Evolutionary conservation across 805 yeast species (phyloP).

Genomic region (Brettanomyces naardenensis): DNA sequence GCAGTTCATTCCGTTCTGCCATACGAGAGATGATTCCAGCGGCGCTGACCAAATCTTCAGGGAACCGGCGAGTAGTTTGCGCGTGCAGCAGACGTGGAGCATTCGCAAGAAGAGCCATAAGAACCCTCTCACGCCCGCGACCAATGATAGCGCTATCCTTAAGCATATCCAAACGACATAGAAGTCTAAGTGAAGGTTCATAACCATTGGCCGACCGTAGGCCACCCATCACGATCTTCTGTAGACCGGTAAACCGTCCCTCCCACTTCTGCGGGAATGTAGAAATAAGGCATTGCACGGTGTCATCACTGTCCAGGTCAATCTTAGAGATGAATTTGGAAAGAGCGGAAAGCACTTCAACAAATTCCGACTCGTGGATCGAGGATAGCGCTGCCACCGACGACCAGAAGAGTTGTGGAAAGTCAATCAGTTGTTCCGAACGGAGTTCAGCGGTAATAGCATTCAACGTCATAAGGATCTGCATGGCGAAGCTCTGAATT

Average conservation of each 20-base stretch:
- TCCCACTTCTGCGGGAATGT: conserved; percentile 96
- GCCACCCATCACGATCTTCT: conserved; percentile 72
- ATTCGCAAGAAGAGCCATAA: conserved; percentile 68
- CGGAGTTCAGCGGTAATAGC: conserved; percentile 84
- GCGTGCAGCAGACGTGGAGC: conserved; percentile 83
- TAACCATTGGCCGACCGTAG: conserved; percentile 73
- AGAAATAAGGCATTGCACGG: conserved; percentile 72
- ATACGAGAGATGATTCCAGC: conserved; percentile 52
- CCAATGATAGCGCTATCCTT: conserved; percentile 75
- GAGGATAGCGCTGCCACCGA: conserved; percentile 87
- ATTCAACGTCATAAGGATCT: conserved; percentile 90
- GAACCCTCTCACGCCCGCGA: conserved; percentile 55
- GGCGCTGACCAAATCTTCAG: conserved; percentile 41
- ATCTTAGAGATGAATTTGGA: conserved; percentile 80
- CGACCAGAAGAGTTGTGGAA: conserved; percentile 94
- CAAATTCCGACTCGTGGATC: conserved; percentile 85
- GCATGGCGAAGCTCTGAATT: conserved; percentile 96
- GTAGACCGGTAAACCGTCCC: conserved; percentile 85
- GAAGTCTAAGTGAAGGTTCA: conserved; percentile 64
- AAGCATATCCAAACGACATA: conserved; percentile 62
- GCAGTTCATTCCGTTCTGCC: conserved; percentile 48
- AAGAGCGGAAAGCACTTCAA: conserved; percentile 77
- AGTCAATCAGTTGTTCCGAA: conserved; percentile 69
- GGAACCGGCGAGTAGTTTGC: conserved; percentile 46
- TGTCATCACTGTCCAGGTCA: conserved; percentile 77